Conservation (phyloP, 345 rosid species). For the Hibiscus mutabilis region DNA sequence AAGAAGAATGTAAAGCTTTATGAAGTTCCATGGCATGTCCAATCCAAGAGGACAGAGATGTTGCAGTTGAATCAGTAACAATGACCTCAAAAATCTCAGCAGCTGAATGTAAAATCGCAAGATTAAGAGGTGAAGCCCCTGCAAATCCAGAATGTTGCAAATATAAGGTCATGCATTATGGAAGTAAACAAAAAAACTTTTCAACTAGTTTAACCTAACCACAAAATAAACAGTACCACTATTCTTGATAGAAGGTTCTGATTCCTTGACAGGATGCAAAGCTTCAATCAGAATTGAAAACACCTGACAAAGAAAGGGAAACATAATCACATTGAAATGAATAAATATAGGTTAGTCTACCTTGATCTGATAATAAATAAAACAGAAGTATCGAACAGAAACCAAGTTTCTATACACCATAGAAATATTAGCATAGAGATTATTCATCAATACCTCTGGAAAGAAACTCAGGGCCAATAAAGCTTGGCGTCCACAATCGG, state of each 20-base stretch:
- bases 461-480: constrained; percentile 65
- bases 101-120: constrained; percentile 94
- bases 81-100: constrained; percentile 93
- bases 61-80: constrained; percentile 81
- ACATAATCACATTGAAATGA: constrained; percentile 15
- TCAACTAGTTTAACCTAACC: constrained; percentile 7
- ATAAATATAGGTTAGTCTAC: constrained; percentile 8
- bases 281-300: constrained; percentile 77
- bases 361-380: constrained; percentile 4
- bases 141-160: constrained; percentile 27
- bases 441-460: constrained; percentile 65
- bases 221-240: constrained; percentile 37
- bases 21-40: constrained; percentile 83
- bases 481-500: constrained; percentile 94
- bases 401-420: not conserved
- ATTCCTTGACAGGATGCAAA: constrained; percentile 70
- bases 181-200: constrained; percentile 12
- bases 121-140: constrained; percentile 85
- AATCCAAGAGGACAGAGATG: constrained; percentile 86
- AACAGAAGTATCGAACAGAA: constrained; percentile 7
- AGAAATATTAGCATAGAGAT: not conserved
- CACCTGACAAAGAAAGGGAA: constrained; percentile 33
- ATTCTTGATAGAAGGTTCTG: constrained; percentile 54
- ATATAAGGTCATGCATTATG: constrained; percentile 17
- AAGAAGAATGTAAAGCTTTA: constrained; percentile 79